Evolutionary conservation across 768 basidiomycete genomes (phyloP).

Genomic region (Auriscalpium orientale): DNA sequence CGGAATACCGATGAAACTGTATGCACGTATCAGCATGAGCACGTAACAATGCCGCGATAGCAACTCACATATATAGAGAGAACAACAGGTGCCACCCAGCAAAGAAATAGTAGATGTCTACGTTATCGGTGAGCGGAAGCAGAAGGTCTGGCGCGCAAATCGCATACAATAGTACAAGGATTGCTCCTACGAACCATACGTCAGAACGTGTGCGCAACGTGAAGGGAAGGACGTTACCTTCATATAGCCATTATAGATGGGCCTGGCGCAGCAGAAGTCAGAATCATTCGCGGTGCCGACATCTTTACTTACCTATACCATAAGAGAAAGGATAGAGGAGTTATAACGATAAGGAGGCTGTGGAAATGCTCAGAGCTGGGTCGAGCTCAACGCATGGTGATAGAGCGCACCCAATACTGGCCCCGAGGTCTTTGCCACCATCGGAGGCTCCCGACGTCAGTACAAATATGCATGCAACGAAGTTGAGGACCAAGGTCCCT

Average conservation of each 20-base stretch:
- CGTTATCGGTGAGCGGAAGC: conserved; percentile 18
- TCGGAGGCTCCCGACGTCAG: conserved; percentile 69
- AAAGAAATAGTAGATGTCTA: conserved; percentile 97
- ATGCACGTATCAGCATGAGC: conserved; percentile 17
- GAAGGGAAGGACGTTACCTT: conserved; percentile 48
- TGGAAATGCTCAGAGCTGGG: conserved; percentile 13
- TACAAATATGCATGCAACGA: conserved; percentile 84
- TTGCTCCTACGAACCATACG: conserved; percentile 58
- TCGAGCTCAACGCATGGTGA: too few relatives aligned
- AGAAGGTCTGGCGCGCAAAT: conserved; percentile 13
- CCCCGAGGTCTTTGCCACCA: conserved; percentile 74
- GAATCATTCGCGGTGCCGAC: conserved; percentile 8
- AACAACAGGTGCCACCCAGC: conserved; percentile 91
- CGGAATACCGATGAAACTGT: conserved; percentile 90
- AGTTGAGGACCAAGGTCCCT: conserved; percentile 77
- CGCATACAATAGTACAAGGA: conserved; percentile 84
- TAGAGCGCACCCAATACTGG: conserved; percentile 65
- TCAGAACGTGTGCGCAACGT: conserved; percentile 16
- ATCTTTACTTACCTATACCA: conserved; percentile 77
- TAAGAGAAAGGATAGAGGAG: conserved; percentile 74
- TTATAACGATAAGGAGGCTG: conserved; percentile 78
- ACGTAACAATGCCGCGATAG: conserved; percentile 5
- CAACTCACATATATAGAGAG: conserved; percentile 78
- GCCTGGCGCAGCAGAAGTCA: conserved; percentile 37
- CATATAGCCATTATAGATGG: conserved; percentile 96